phyloP scores from a whole-genome alignment of 345 rosid genomes.

The Arabidopsis suecica region DNA sequence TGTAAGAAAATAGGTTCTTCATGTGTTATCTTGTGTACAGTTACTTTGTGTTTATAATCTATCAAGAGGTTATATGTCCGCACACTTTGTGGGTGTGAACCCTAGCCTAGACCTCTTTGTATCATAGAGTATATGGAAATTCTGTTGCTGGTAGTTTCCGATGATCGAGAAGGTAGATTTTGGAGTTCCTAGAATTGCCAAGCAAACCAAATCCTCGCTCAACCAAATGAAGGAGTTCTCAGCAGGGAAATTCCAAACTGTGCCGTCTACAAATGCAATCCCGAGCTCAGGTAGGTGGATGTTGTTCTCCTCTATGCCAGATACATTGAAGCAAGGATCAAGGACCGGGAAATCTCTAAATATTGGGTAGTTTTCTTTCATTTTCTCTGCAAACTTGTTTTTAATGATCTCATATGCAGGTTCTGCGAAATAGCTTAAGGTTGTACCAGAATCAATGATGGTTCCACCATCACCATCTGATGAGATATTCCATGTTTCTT shows the following conservation, averaged over 20 bases:
- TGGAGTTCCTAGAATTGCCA: slow-evolving; percentile 78
- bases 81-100: slow-evolving; percentile 67
- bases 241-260: slow-evolving; percentile 81
- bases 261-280: slow-evolving; percentile 70
- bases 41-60: slow-evolving; percentile 11
- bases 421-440: slow-evolving; percentile 68
- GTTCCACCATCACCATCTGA: slow-evolving; percentile 80
- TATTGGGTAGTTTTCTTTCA: slow-evolving; percentile 55
- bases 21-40: slow-evolving; percentile 29
- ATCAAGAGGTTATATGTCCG: slow-evolving; percentile 52
- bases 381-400: slow-evolving; percentile 62
- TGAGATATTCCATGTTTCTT: slow-evolving; percentile 69
- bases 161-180: slow-evolving; percentile 74
- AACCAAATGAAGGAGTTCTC: slow-evolving; percentile 79
- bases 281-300: slow-evolving; percentile 70
- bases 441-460: slow-evolving; percentile 79
- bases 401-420: slow-evolving; percentile 68
- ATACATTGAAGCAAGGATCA: slow-evolving; percentile 85
- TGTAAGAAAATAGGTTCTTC: slow-evolving; percentile 19
- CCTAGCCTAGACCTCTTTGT: slow-evolving; percentile 77
- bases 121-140: slow-evolving; percentile 76
- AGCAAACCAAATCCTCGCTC: slow-evolving; percentile 67
- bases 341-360: slow-evolving; percentile 62
- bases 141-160: slow-evolving; percentile 88
- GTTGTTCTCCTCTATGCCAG: slow-evolving; percentile 56